Evolutionary conservation across 352 stramenopile genomes (phyloP).

Genomic region (Globisporangium orthogonon): DNA sequence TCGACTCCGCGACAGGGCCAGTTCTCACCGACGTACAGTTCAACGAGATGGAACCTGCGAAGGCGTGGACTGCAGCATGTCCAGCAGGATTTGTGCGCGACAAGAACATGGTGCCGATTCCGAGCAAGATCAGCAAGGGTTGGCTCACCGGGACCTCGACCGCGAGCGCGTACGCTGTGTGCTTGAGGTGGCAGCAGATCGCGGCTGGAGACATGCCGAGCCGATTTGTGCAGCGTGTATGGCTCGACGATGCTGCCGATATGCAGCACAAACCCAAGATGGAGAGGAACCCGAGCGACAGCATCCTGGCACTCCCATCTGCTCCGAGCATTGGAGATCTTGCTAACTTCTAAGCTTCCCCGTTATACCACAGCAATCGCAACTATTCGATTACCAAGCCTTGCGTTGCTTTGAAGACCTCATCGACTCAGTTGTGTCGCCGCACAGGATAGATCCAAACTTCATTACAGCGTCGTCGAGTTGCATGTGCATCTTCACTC

Average conservation of each 20-base stretch:
- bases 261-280: conserved; percentile 31
- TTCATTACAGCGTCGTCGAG: too few species aligned
- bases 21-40: conserved; percentile 29
- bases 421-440: too few species aligned
- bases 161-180: conserved; percentile 23
- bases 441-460: too few species aligned
- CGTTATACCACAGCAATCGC: too few species aligned
- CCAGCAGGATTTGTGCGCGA: conserved; percentile 24
- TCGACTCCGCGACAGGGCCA: conserved; percentile 7
- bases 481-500: too few species aligned
- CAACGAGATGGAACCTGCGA: conserved; percentile 24
- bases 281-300: conserved; percentile 7
- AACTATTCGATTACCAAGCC: too few species aligned
- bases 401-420: too few species aligned
- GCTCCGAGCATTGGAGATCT: conserved; percentile 5
- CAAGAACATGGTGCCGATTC: conserved; percentile 19
- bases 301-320: conserved; percentile 4
- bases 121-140: conserved; percentile 28
- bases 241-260: conserved; percentile 27
- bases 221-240: conserved; percentile 30
- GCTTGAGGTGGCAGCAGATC: conserved; percentile 26
- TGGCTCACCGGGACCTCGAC: conserved; percentile 25
- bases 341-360: conserved; percentile 6
- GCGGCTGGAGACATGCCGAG: conserved; percentile 7
- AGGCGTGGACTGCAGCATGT: conserved; percentile 21